Evolutionary conservation across 2,329 filamentous ascomycete genomes (phyloP), one percentile per base, ranked within the genome.

Genomic region (Hypoxylon sp.): DNA sequence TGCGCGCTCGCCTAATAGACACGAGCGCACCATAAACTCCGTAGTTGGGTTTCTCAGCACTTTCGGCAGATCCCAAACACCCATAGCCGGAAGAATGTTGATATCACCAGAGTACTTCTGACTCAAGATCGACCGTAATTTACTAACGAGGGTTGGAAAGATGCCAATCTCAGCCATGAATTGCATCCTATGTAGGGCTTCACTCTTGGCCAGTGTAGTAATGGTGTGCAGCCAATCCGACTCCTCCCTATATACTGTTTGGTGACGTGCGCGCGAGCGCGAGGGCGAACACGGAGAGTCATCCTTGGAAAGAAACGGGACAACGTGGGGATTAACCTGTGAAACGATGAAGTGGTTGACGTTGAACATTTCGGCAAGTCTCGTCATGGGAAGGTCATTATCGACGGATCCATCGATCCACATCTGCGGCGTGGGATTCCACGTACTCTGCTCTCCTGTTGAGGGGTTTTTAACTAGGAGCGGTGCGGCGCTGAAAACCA

Each of bases 311-410:
- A 98, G 82, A 75, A 98, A 97, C 0, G 94, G 93, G 0, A 97
- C 89, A 8, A 98, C 93, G 74, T 98, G 95, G 0, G 95, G 95
- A 75, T 98, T 98, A 55, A 98, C 94, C 78, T 98, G 95, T 0
- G 94, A 97, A 17, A 98, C 95, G 72, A 98, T 98, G 77, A 98
- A 98, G 78, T 98, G 95, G 76, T 98, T 98, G 78, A 98, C 94
- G 76, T 98, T 97, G 84, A 98, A 97, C 92, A 98, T 94, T 77
- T 97, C 94, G 0, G 94, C 90, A 14, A 98, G 84, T 1, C 93
- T 89, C 19, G 91, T 94, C 89, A 97, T 97, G 1, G 95, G 95
- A 2, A 98, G 84, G 78, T 98, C 95, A 66, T 96, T 96, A 77
- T 98, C 94, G 22, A 98, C 93, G 0, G 94, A 98, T 0, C 95